phyloP scores from a whole-genome alignment of 176 grass and related monocot species.

The Puccinellia tenuiflora region DNA sequence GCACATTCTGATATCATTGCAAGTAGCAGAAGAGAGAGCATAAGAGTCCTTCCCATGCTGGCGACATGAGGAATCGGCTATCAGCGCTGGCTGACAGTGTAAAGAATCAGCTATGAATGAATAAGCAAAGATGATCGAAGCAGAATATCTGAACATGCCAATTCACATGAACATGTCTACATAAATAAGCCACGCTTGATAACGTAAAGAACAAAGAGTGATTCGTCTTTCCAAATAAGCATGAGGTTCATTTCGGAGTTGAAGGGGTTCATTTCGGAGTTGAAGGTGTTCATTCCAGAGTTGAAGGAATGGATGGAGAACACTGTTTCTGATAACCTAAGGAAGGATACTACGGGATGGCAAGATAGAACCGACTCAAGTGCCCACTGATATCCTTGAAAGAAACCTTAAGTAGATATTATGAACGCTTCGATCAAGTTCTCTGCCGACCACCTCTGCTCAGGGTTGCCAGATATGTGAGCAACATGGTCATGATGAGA shows the following conservation, averaged over 20 bases:
- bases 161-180: slow-evolving; percentile 19
- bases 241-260: too few relatives aligned
- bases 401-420: slow-evolving; percentile 64
- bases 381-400: slow-evolving; percentile 3
- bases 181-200: slow-evolving; percentile 20
- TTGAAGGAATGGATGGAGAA: slow-evolving; percentile 10
- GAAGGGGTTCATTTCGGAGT: too few relatives aligned
- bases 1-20: slow-evolving; percentile 9
- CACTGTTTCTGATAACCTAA: not conserved
- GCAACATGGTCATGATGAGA: slow-evolving; percentile 88
- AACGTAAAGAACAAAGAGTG: slow-evolving; percentile 32
- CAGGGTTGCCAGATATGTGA: slow-evolving; percentile 64
- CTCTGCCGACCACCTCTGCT: slow-evolving; percentile 79
- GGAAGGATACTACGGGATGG: slow-evolving; percentile 21
- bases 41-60: not conserved
- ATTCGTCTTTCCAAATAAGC: slow-evolving; percentile 16
- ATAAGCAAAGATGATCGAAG: slow-evolving; percentile 15
- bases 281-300: too few relatives aligned
- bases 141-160: slow-evolving; percentile 17
- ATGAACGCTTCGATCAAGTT: slow-evolving; percentile 96
- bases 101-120: not conserved
- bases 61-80: slow-evolving; percentile 1
- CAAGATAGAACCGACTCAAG: slow-evolving; percentile 13
- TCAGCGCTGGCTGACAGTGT: not conserved
- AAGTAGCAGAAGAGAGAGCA: not conserved